Conservation (phyloP, 148 eudicot species). For the Cornus florida region DNA sequence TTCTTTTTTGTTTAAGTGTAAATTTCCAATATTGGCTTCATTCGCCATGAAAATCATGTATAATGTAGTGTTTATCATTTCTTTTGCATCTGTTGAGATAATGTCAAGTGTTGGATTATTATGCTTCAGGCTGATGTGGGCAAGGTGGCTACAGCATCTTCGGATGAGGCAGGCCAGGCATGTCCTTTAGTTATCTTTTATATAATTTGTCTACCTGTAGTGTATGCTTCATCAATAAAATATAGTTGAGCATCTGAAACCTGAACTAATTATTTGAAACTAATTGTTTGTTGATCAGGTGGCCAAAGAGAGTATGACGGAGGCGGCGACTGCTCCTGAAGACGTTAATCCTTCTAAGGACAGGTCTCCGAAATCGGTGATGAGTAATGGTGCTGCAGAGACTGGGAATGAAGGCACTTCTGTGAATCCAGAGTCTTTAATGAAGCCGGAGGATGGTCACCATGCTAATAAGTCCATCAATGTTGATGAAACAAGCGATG, state of each 20-base stretch:
- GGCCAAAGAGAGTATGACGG: constrained; percentile 44
- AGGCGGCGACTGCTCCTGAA: constrained; percentile 30
- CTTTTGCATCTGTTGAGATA: neutral
- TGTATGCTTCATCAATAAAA: neutral
- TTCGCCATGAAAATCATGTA: neutral
- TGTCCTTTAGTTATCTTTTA: neutral
- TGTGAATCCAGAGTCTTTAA: constrained; percentile 23
- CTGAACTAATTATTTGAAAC: neutral
- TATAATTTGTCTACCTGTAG: neutral
- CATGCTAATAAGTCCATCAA: constrained; percentile 23
- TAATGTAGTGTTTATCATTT: neutral
- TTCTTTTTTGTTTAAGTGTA: neutral
- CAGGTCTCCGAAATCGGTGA: constrained; percentile 44
- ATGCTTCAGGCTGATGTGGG: constrained; percentile 31
- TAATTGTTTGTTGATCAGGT: constrained; percentile 24
- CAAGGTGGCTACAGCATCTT: constrained; percentile 20
- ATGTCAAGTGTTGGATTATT: neutral
- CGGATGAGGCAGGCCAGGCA: constrained; percentile 27
- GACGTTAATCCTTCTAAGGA: constrained; percentile 21
- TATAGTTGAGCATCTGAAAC: neutral
- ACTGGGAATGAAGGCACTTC: constrained; percentile 32
- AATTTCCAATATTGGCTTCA: neutral
- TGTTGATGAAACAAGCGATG: constrained; percentile 29
- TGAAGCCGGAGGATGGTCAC: constrained; percentile 34
- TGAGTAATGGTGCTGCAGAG: constrained; percentile 55